Evolutionary conservation across 495 filamentous ascomycete genomes (phyloP).

Genomic region (Xylaria palmicola): DNA sequence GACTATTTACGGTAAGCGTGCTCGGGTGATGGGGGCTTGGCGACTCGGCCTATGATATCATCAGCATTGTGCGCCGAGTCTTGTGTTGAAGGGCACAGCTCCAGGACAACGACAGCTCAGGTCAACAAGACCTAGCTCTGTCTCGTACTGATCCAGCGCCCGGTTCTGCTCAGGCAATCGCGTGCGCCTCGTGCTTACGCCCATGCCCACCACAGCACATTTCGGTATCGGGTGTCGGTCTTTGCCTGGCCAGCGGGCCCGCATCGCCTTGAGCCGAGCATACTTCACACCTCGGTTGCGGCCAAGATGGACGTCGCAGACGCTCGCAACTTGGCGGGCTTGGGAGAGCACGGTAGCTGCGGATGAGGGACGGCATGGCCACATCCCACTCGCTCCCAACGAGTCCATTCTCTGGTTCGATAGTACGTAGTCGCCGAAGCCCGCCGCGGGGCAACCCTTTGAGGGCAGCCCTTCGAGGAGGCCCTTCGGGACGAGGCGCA

Average conservation of each 20-base stretch:
- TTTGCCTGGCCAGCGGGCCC: slow-evolving; percentile 25
- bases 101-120: too few species aligned
- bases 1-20: too few species aligned
- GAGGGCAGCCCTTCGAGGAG: neutral
- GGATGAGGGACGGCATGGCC: slow-evolving; percentile 62
- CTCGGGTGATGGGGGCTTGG: too few species aligned
- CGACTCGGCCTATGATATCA: slow-evolving; percentile 14
- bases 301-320: slow-evolving; percentile 20
- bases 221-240: slow-evolving; percentile 34
- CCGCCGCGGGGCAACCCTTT: too few species aligned
- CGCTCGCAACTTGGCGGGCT: slow-evolving; percentile 7
- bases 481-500: too few species aligned
- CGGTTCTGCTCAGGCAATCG: neutral
- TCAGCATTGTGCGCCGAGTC: neutral
- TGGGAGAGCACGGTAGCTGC: slow-evolving; percentile 45
- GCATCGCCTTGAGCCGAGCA: slow-evolving; percentile 16
- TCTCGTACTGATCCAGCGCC: too few species aligned
- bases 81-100: neutral
- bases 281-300: slow-evolving; percentile 17
- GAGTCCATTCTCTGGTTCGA: slow-evolving; percentile 89
- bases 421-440: slow-evolving; percentile 67
- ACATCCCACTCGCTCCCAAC: slow-evolving; percentile 67
- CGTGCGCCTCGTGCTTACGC: slow-evolving; percentile 9
- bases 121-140: neutral
- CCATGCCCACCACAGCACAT: slow-evolving; percentile 27